Percentiles rank a stretch among this genome's conserved stretches.
phyloP scores from a whole-genome alignment of 2,329 filamentous ascomycete genomes.

The Xenosphaeropsis pyriputrescens region DNA sequence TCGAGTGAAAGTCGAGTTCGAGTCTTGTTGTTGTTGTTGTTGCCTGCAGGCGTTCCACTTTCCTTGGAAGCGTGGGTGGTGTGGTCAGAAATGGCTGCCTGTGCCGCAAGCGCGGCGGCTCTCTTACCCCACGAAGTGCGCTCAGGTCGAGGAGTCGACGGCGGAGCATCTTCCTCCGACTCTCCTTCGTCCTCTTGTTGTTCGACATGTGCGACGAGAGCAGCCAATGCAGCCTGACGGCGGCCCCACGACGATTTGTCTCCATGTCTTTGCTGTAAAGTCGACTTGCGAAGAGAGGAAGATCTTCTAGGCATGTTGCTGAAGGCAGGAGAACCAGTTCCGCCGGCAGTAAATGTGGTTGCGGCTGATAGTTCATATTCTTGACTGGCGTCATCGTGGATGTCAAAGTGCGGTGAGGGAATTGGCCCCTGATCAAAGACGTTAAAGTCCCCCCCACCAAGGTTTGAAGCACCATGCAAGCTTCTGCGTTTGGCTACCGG shows the following conservation, averaged over 20 bases:
- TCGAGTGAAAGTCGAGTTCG: conserved; percentile 68
- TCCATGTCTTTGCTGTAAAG: conserved; percentile 68
- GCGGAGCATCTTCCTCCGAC: background rate
- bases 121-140: background rate
- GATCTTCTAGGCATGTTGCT: conserved; percentile 50
- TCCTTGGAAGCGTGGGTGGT: too few relatives aligned
- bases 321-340: conserved; percentile 21
- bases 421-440: conserved; percentile 55
- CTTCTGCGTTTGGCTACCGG: conserved; percentile 87
- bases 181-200: too few relatives aligned
- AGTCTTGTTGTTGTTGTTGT: conserved; percentile 38
- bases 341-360: conserved; percentile 12
- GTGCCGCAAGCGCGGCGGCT: conserved; percentile 11
- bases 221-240: conserved; percentile 39
- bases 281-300: conserved; percentile 72
- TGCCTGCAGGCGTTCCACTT: conserved; percentile 23
- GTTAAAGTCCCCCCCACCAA: conserved; percentile 45
- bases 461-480: conserved; percentile 57
- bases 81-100: conserved; percentile 7
- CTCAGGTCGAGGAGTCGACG: background rate
- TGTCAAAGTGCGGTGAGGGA: conserved; percentile 29
- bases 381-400: conserved; percentile 30
- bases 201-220: conserved; percentile 20
- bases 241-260: conserved; percentile 51
- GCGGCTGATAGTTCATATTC: conserved; percentile 38